These are phyloP conservation scores for Stagonosporopsis cucurbitacearum DNA, from an alignment of 2,329 filamentous ascomycete genomes.

Conservation along the genomic window DNA sequence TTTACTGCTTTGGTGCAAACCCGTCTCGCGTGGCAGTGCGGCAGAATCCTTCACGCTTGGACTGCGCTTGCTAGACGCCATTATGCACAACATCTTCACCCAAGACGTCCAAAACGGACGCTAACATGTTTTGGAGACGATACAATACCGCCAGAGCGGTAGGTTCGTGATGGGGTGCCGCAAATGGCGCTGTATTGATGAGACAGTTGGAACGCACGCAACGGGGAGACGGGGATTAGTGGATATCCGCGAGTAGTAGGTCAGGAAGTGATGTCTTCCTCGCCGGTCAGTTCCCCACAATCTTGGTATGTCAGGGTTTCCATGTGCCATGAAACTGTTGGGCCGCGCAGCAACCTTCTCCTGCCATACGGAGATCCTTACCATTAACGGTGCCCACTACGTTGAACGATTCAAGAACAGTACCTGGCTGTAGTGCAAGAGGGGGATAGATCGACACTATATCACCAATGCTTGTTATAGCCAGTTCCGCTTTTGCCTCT, in stretches of 20 bases:
- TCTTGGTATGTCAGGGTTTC: background rate
- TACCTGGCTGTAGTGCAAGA: background rate
- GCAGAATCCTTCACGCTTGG: background rate
- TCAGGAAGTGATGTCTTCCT: background rate
- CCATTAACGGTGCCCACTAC: background rate
- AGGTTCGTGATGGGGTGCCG: background rate
- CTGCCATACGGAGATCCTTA: background rate
- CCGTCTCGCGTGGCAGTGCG: background rate
- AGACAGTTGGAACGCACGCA: background rate
- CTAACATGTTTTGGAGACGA: constrained; percentile 1
- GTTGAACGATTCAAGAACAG: constrained; percentile 8
- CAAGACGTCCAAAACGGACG: constrained; percentile 3
- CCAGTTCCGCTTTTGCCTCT: background rate
- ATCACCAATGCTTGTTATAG: constrained; percentile 9
- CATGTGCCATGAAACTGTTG: constrained; percentile 13
- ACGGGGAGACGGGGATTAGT: background rate
- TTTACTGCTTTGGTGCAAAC: background rate
- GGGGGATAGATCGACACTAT: constrained; percentile 10
- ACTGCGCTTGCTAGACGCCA: constrained; percentile 1
- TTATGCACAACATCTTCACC: constrained; percentile 3
- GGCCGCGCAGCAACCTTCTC: background rate
- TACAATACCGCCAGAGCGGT: background rate
- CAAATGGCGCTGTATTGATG: background rate
- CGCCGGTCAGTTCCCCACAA: constrained; percentile 7
- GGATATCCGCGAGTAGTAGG: background rate